Conservation (phyloP, 495 filamentous ascomycete genomes). For the Platismatia glauca region DNA sequence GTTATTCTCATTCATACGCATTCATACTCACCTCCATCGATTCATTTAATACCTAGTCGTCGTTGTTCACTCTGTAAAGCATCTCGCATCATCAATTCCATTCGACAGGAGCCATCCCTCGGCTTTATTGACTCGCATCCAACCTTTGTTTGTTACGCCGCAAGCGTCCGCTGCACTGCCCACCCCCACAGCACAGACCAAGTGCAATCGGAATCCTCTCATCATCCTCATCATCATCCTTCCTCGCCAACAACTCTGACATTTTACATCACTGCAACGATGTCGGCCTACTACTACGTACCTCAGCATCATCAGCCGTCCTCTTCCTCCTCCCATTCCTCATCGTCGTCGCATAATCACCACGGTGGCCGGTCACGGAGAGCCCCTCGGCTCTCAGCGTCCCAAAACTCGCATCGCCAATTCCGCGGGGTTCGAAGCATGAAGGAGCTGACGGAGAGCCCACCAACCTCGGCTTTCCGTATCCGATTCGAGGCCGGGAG, state of each 20-base stretch:
- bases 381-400: conserved; percentile 68
- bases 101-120: not conserved
- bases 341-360: conserved; percentile 57
- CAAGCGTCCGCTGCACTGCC: conserved; percentile 14
- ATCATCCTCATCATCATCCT: conserved; percentile 8
- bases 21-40: too few relatives aligned
- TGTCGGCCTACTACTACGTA: conserved; percentile 71
- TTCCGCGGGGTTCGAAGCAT: conserved; percentile 73
- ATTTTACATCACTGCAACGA: conserved; percentile 32
- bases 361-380: conserved; percentile 81
- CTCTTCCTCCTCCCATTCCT: conserved; percentile 43
- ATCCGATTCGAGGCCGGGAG: conserved; percentile 81
- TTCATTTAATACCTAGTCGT: not conserved
- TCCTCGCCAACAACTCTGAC: not conserved
- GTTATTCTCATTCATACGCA: too few relatives aligned
- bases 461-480: conserved; percentile 65
- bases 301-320: conserved; percentile 53
- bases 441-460: conserved; percentile 78
- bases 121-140: not conserved
- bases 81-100: not conserved
- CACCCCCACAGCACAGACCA: conserved; percentile 11
- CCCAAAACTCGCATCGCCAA: conserved; percentile 73
- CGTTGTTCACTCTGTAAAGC: not conserved
- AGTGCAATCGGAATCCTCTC: not conserved
- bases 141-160: conserved; percentile 13